Percentiles rank a stretch among this genome's conserved stretches.
Evolutionary conservation across 331 rosid genomes (phyloP).

Genomic region (Malus hybrid): DNA sequence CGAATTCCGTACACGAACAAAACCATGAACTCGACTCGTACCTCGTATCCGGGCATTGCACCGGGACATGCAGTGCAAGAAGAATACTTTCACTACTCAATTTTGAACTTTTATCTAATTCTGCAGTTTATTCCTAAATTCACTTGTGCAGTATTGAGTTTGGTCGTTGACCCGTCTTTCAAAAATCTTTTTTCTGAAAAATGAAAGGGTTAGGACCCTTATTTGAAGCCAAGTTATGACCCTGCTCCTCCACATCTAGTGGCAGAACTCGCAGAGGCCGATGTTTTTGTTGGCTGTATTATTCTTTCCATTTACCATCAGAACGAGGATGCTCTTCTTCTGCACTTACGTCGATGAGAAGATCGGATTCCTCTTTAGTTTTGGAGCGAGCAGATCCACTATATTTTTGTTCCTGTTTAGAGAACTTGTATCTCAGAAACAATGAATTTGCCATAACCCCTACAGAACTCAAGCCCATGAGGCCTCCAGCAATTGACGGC

Average conservation of each 20-base stretch:
- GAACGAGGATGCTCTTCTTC: conserved; percentile 22
- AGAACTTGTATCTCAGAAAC: conserved; percentile 63
- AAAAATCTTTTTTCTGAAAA: not conserved
- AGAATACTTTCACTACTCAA: not conserved
- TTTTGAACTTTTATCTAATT: not conserved
- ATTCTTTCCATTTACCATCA: conserved; percentile 18
- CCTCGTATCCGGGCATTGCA: too few species aligned
- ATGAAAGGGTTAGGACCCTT: not conserved
- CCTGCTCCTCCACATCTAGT: conserved; percentile 12
- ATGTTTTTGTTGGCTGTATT: not conserved
- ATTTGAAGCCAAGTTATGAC: not conserved
- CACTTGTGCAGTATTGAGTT: not conserved
- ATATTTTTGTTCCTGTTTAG: conserved; percentile 46
- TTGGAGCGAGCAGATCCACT: conserved; percentile 11
- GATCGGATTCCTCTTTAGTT: not conserved
- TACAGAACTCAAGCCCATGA: conserved; percentile 86
- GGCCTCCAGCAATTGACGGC: conserved; percentile 97
- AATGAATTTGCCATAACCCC: conserved; percentile 90
- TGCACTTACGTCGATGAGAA: not conserved
- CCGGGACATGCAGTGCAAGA: not conserved
- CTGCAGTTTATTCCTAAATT: not conserved
- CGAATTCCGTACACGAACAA: too few species aligned
- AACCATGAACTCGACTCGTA: too few species aligned
- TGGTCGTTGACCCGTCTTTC: not conserved
- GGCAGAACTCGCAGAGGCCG: not conserved